Evolutionary conservation across 2,329 filamentous ascomycete species (phyloP), one percentile per base, ranked within the genome.

Genomic region (Pyrenophora graminea): DNA sequence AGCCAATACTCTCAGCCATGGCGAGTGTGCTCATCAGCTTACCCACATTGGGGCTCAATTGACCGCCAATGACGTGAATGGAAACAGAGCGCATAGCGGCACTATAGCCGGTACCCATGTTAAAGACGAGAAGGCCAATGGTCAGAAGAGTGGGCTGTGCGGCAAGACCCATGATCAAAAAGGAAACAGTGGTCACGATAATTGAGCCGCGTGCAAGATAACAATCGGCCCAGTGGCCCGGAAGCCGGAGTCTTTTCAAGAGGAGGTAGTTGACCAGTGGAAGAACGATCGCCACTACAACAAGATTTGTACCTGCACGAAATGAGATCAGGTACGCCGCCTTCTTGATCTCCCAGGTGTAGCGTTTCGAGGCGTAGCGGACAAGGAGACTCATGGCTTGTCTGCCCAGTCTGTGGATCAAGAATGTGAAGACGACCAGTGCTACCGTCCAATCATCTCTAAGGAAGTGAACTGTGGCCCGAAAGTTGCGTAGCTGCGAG

Each of bases 301-400:
- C 69, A 4, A 81, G 75, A 30, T 77, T 79, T 7, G 79, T 71
- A 2, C 73, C 76, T 2, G 78, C 77, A 50, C 78, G 76, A 43
- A 79, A 73, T 0, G 78, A 78, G 4, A 78, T 68, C 17, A 80
- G 63, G 32, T 71, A 71, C 9, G 68, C 63, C 8, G 70, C 70
- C 39, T 71, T 63, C 47, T 78, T 76, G 15, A 82, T 68, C 30
- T 75, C 74, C 77, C 79, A 81, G 19, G 64, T 59, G 48, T 80
- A 82, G 19, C 79, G 71, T n/a, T 76, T 77, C 1, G 79, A 81
- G 15, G 80, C 76, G 58, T 82, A 82, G 50, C 79, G 77, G n/a
- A 80, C 70, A 12, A 81, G 61, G 45, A 81, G 72, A 55, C 73
- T 76, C 13, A 77, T 67, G 8, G 77, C 75, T 40, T 79, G 77